A percentile compares a stretch with the other conserved stretches of the same genome.
Evolutionary conservation across 2,329 filamentous ascomycete species (phyloP).

Genomic region (Biscogniauxia mediterranea): DNA sequence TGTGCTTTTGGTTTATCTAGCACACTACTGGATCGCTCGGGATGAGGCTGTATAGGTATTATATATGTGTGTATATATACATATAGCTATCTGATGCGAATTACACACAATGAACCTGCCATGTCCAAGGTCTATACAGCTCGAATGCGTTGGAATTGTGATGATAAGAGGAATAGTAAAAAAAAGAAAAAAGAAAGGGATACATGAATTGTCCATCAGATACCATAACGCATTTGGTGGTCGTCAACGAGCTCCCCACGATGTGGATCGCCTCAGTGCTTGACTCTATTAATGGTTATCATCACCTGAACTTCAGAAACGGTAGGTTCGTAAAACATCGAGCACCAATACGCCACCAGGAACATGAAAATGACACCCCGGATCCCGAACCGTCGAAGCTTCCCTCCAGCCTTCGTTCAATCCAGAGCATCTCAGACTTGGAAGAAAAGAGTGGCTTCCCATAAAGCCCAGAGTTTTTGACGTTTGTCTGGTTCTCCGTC

Average conservation of each 20-base stretch:
- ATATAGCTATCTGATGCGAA: too few species aligned
- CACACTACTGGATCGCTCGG: too few species aligned
- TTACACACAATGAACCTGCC: too few species aligned
- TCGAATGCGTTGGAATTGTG: background rate
- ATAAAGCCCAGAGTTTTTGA: conserved; percentile 33
- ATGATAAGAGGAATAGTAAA: background rate
- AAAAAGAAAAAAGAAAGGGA: conserved; percentile 13
- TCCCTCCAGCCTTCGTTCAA: conserved; percentile 13
- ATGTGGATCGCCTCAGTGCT: conserved; percentile 73
- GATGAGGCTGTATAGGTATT: too few species aligned
- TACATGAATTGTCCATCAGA: conserved; percentile 41
- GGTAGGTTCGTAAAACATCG: conserved; percentile 53
- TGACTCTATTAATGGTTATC: conserved; percentile 97
- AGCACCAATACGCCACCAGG: conserved; percentile 36
- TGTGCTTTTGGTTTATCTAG: too few species aligned
- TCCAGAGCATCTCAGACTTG: conserved; percentile 13
- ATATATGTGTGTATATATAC: too few species aligned
- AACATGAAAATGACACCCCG: conserved; percentile 10
- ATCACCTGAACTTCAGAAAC: conserved; percentile 71
- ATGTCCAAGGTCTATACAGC: too few species aligned
- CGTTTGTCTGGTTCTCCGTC: conserved; percentile 24
- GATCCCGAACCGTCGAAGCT: background rate
- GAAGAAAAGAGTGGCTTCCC: conserved; percentile 26
- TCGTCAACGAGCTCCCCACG: conserved; percentile 46
- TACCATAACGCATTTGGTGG: conserved; percentile 46